These are phyloP conservation scores for Hura crepitans DNA, from an alignment of 441 rosid genomes.

Conservation along the genomic window DNA sequence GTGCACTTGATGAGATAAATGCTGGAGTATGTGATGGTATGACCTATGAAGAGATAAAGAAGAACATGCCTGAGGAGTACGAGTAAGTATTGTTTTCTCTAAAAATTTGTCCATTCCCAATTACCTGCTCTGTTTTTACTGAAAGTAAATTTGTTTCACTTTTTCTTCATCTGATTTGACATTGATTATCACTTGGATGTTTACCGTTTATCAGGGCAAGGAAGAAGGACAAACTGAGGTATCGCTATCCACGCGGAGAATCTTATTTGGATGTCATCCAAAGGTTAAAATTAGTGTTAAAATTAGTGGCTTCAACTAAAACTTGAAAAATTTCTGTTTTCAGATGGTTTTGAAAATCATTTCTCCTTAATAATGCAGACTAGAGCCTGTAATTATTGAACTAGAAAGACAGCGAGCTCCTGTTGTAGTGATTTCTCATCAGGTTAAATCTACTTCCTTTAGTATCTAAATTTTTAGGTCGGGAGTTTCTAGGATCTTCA, in stretches of 20 bases:
- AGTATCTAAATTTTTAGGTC: constrained; percentile 11
- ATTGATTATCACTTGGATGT: neutral
- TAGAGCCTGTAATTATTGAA: constrained; percentile 96
- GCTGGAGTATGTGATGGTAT: constrained; percentile 99
- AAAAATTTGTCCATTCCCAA: neutral
- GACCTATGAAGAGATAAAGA: constrained; percentile 94
- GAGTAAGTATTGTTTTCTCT: constrained; percentile 50
- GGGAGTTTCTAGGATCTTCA: neutral
- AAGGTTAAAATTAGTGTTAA: constrained; percentile 63
- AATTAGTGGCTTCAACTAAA: neutral
- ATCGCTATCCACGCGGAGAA: constrained; percentile 97
- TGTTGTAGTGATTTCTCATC: constrained; percentile 95
- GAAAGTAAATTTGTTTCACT: neutral
- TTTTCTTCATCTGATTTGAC: neutral
- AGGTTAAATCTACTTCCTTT: constrained; percentile 47
- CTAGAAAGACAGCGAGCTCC: constrained; percentile 98
- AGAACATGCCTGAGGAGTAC: constrained; percentile 93
- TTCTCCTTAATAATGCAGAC: constrained; percentile 48
- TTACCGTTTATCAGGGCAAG: constrained; percentile 54
- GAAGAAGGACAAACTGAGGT: constrained; percentile 87
- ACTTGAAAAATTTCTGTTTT: constrained; percentile 1
- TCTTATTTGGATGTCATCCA: constrained; percentile 99
- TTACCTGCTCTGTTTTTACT: neutral
- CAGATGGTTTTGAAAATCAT: constrained; percentile 8
- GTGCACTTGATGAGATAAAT: constrained; percentile 96